Percentiles rank a stretch among this genome's conserved stretches.
These are phyloP conservation scores for Incumbomyces delicatus DNA, from an alignment of 2,329 filamentous ascomycete genomes.

Conservation along the genomic window DNA sequence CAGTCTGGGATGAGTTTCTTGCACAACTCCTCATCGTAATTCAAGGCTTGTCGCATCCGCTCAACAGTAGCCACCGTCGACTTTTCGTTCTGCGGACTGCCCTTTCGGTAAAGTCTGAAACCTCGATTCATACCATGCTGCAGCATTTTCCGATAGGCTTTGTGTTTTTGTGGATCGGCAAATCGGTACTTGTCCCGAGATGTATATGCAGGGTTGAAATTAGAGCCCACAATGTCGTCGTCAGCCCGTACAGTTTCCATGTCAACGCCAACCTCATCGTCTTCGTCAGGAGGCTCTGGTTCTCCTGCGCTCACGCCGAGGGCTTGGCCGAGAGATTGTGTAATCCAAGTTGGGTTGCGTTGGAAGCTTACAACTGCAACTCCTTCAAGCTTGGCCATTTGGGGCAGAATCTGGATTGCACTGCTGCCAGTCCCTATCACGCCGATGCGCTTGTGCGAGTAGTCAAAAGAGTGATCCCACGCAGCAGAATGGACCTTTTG, in stretches of 20 bases:
- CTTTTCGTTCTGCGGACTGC: slow-evolving; percentile 14
- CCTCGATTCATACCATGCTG: slow-evolving; percentile 16
- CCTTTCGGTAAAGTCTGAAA: slow-evolving; percentile 14
- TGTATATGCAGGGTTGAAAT: slow-evolving; percentile 19
- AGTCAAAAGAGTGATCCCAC: slow-evolving; percentile 23
- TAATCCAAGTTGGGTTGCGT: slow-evolving; percentile 26
- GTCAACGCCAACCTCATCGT: slow-evolving; percentile 11
- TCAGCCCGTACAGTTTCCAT: slow-evolving; percentile 9
- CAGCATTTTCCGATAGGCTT: slow-evolving; percentile 28
- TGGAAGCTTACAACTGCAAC: slow-evolving; percentile 25
- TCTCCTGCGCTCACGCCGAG: slow-evolving; percentile 18
- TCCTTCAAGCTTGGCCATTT: slow-evolving; percentile 15
- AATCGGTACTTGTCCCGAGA: slow-evolving; percentile 25
- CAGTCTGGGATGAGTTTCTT: slow-evolving; percentile 22
- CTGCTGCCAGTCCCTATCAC: slow-evolving; percentile 27
- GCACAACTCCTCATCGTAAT: slow-evolving; percentile 20
- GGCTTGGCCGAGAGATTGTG: slow-evolving; percentile 22
- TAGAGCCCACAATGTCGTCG: slow-evolving; percentile 14
- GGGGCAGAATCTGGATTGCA: slow-evolving; percentile 31
- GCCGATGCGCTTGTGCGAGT: slow-evolving; percentile 21
- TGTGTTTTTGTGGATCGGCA: slow-evolving; percentile 24
- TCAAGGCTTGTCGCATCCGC: slow-evolving; percentile 13
- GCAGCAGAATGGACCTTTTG: slow-evolving; percentile 22
- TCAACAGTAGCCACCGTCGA: slow-evolving; percentile 9
- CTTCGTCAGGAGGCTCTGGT: slow-evolving; percentile 8